Evolutionary conservation across 768 basidiomycete species (phyloP).

Genomic region (Auricularia sp.): DNA sequence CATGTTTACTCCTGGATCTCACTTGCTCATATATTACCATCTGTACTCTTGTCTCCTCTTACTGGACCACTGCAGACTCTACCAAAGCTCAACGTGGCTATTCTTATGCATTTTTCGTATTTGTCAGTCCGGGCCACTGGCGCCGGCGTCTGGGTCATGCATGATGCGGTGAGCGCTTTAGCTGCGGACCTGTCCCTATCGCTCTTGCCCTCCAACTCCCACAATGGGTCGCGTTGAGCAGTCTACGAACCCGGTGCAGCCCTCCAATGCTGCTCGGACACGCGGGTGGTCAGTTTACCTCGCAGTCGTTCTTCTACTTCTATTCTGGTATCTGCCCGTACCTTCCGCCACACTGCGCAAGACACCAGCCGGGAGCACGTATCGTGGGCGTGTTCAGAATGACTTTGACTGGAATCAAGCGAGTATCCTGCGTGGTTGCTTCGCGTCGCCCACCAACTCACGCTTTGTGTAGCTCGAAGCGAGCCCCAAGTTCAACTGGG

Average conservation of each 20-base stretch:
- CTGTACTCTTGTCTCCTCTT: too few species aligned
- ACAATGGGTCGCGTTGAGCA: not conserved
- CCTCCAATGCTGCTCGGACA: not conserved
- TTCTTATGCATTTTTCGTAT: too few species aligned
- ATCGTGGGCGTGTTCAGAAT: too few species aligned
- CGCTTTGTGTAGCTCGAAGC: conserved; percentile 10
- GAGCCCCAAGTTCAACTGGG: conserved; percentile 18
- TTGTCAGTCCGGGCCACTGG: not conserved
- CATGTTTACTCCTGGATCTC: not conserved
- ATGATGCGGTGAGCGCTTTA: not conserved
- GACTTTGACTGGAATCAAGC: conserved; percentile 3
- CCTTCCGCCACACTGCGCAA: too few species aligned
- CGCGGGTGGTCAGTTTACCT: not conserved
- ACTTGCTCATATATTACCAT: too few species aligned
- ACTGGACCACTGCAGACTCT: too few species aligned
- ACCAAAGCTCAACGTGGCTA: too few species aligned
- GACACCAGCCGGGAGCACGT: too few species aligned
- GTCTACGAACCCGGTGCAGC: not conserved
- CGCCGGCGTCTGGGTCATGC: not conserved
- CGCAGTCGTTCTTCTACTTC: not conserved
- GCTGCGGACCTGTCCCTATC: not conserved
- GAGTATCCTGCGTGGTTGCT: not conserved
- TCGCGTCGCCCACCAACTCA: not conserved
- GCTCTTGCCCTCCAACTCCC: not conserved
- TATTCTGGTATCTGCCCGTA: too few species aligned